A percentile compares a stretch with the other conserved stretches of the same genome.
Conservation (phyloP, 2,329 filamentous ascomycete genomes). For the Elsinoe batatas region DNA sequence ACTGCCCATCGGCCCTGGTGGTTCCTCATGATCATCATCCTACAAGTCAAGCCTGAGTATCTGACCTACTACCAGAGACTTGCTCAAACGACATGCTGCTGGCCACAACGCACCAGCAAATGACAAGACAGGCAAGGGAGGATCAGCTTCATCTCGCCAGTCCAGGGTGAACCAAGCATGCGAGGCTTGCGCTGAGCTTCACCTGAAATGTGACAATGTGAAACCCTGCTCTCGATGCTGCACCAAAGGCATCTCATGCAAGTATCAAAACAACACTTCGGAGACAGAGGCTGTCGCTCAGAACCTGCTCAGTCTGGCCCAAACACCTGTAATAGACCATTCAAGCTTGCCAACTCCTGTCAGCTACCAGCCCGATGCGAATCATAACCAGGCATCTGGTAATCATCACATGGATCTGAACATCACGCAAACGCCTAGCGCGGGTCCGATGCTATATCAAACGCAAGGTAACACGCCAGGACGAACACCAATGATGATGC, state of each 20-base stretch:
- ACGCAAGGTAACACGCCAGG: constrained; percentile 3
- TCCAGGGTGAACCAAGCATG: constrained; percentile 42
- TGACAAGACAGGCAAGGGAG: constrained; percentile 22
- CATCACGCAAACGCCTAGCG: neutral
- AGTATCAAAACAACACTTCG: constrained; percentile 24
- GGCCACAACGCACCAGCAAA: constrained; percentile 33
- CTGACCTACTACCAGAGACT: constrained; percentile 28
- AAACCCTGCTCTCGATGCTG: constrained; percentile 45
- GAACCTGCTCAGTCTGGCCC: constrained; percentile 3
- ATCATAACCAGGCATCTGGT: neutral
- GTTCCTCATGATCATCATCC: neutral
- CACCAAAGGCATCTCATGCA: constrained; percentile 40
- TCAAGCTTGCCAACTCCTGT: neutral
- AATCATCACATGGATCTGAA: constrained; percentile 4
- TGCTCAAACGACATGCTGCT: constrained; percentile 43
- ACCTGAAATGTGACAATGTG: constrained; percentile 45
- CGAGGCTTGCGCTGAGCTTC: constrained; percentile 41
- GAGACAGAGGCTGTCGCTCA: constrained; percentile 25
- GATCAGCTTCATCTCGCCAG: constrained; percentile 25
- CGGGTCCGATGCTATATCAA: constrained; percentile 4
- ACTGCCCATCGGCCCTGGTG: neutral
- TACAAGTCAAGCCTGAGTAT: neutral
- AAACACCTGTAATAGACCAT: constrained; percentile 6
- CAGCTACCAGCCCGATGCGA: too few species aligned
- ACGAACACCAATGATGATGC: constrained; percentile 4